phyloP scores from a whole-genome alignment of 352 stramenopile genomes.

The Phytopythium delawarense region DNA sequence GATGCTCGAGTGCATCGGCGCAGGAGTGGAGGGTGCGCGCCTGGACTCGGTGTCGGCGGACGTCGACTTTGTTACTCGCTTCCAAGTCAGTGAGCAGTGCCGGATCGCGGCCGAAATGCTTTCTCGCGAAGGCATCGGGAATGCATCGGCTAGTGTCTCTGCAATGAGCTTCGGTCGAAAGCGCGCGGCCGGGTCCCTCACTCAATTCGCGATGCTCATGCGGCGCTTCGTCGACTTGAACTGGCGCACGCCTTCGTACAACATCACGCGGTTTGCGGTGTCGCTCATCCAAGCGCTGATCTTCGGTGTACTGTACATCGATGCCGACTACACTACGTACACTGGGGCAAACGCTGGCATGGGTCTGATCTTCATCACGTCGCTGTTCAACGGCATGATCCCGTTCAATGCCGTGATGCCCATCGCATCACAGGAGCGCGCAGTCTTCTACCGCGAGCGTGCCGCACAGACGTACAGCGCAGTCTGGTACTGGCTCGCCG shows the following conservation, averaged over 20 bases:
- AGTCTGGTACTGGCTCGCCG: conserved; percentile 50
- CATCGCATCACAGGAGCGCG: conserved; percentile 61
- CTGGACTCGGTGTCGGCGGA: conserved; percentile 1
- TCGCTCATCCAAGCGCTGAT: conserved; percentile 49
- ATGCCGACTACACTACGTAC: conserved; percentile 18
- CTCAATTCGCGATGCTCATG: conserved; percentile 4
- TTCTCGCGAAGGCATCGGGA: conserved; percentile 7
- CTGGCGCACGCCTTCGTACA: conserved; percentile 78
- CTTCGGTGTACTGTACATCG: conserved; percentile 50
- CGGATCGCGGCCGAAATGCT: conserved; percentile 5
- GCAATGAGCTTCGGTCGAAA: conserved; percentile 15
- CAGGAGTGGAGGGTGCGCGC: conserved; percentile 1
- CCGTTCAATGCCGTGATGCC: conserved; percentile 58
- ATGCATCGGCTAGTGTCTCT: background rate
- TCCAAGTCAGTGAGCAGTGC: conserved; percentile 14
- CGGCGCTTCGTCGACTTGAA: conserved; percentile 34
- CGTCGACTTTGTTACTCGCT: conserved; percentile 14
- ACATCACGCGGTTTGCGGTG: conserved; percentile 48
- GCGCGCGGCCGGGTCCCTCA: conserved; percentile 9
- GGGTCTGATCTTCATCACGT: conserved; percentile 60
- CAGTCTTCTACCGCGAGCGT: conserved; percentile 45
- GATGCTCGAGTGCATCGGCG: conserved; percentile 54
- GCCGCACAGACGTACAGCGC: conserved; percentile 71
- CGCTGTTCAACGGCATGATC: conserved; percentile 62
- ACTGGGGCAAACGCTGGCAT: conserved; percentile 24